Base-by-base conservation (phyloP, 129 eudicot species). In the Gnaphalium uliginosum region DNA sequence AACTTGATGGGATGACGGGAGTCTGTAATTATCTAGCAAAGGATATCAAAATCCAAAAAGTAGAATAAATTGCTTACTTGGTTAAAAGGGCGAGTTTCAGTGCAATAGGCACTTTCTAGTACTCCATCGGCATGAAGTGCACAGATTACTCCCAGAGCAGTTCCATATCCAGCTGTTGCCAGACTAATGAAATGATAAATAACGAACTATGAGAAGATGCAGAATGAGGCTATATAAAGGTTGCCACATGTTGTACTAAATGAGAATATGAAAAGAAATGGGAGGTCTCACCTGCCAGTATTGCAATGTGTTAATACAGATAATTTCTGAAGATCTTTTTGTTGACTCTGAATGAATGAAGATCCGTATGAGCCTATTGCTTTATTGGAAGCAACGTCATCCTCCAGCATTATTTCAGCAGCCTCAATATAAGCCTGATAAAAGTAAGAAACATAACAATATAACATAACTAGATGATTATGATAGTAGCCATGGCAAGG, bases 141-240 rank as follows among this genome's bases (percentile, higher is more conserved):
- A 60, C 99, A 96, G 63, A 94, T 94, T 37, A 94, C 99, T 8
- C 99, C 99, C 24, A 94, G 81, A 53, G 99, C 99, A 72, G 99
- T 94, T 57, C 99, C 99, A 86, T 91, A 94, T 86, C 99, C 99
- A 87, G 99, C 99, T 70, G 99, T 94, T 33, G 99, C 99, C 62
- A 94, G 96, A 76, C 97, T 94, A 58, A 64, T 23, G 29, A 48
- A 65, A 64, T 26, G 56, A 60, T 33, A 63, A 43, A 30, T 3
- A 79, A 27, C 7, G 73, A 72, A 57, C 50, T 3, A 67, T 74
- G 67, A 75, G 43, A 53, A 43, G 73, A 76, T 72, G 9, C 19
- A 72, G 51, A 14, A 24, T n/a, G 39, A 50, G 32, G 51, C 4
- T 39, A 11, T 5, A 66, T 30, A 48, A 6, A 65, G 50, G 62